Conservation (phyloP, 2,329 filamentous ascomycete species). For the Diplodia mutila region DNA sequence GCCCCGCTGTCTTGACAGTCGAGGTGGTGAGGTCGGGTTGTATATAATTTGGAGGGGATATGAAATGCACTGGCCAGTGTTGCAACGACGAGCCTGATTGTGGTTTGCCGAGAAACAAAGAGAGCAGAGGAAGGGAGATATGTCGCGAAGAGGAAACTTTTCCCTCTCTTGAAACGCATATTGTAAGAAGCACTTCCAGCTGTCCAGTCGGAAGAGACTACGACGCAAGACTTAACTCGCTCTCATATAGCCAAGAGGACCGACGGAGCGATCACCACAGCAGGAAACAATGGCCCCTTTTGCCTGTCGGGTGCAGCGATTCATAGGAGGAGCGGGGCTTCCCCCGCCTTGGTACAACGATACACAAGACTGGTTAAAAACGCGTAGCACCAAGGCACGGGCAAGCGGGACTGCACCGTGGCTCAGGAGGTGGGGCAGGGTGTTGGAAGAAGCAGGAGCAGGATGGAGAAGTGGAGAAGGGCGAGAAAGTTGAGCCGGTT, state of each 20-base stretch:
- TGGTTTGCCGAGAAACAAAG: not conserved
- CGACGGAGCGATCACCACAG: not conserved
- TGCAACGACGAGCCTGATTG: not conserved
- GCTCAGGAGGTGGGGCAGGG: not conserved
- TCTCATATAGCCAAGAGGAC: not conserved
- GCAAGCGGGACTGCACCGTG: not conserved
- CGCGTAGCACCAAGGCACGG: slow-evolving; percentile 4
- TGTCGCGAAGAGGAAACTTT: not conserved
- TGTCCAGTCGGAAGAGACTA: not conserved
- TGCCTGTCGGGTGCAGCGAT: too few species aligned
- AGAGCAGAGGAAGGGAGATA: not conserved
- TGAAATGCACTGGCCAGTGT: slow-evolving; percentile 3
- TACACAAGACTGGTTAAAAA: not conserved
- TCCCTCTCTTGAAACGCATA: not conserved
- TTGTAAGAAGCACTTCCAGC: not conserved
- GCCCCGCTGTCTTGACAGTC: not conserved
- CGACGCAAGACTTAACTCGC: not conserved
- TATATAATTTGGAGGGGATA: too few species aligned
- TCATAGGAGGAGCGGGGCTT: too few species aligned
- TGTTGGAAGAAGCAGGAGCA: not conserved
- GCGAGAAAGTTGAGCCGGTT: slow-evolving; percentile 9
- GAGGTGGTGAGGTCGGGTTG: not conserved
- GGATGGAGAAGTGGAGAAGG: slow-evolving; percentile 15
- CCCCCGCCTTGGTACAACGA: not conserved
- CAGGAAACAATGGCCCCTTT: not conserved